Evolutionary conservation across 2,329 filamentous ascomycete genomes (phyloP), one percentile per base, ranked within the genome.

Genomic region (Aspergillus oerlinghausenensis): DNA sequence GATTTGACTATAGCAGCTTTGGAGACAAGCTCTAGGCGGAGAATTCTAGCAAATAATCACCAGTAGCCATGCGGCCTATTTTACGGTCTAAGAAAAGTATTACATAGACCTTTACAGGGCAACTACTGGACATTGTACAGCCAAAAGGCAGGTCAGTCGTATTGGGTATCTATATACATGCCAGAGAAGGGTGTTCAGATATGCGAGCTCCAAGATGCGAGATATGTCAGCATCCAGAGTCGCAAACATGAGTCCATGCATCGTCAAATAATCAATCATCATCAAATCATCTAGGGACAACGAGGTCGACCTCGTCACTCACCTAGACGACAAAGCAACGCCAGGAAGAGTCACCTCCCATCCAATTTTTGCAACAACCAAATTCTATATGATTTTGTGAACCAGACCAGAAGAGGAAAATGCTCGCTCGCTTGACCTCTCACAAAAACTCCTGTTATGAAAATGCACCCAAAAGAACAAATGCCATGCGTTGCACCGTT

Each of bases 1-100:
- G 83, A 92, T 72, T 63, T 89, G 49, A 76, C 84, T 55, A 79
- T 79, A 51, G 80, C 80, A 42, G 86, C 84, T 5, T 75, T 92
- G 63, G 88, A 92, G 76, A 91, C 87, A 19, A 79, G 75, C 57
- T 76, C 82, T 49, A 84, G 82, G 10, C 65, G 67, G 54, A 70
- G 77, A 57, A 59, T 79, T 51, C 49, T 45, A 9, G 28, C 43
- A 17, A 11, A 26, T 47, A 47, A 14, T 4, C 10, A 43, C n/a
- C 4, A 21, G 40, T 19, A 43, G n/a, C 8, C 3, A 43, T 1
- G 8, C 11, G n/a, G 3, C 10, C 40, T 9, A 11, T 43, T 9
- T 5, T 3, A 19, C 21, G 10, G 21, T 14, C 4, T 21, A 47
- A 4, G 23, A 7, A 47, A 25, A 17, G 8, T 6, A 23, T 45